Conservation (phyloP, 805 yeast genomes). For the Candida cerambycidarum region DNA sequence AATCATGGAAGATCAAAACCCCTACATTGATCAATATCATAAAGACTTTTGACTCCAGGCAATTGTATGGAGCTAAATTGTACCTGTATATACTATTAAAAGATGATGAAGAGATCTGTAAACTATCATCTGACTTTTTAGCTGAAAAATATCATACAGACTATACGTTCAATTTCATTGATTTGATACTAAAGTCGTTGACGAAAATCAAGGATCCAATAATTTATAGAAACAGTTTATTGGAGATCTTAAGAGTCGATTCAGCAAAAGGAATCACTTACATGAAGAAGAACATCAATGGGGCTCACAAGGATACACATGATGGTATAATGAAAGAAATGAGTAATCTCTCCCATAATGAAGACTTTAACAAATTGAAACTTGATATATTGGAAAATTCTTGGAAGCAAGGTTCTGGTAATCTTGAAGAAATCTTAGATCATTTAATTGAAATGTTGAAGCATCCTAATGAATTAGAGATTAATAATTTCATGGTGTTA, state of each 20-base stretch:
- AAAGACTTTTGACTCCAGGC: slow-evolving; percentile 3
- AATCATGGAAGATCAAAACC: slow-evolving; percentile 16
- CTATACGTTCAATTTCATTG: slow-evolving; percentile 4
- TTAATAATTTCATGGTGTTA: slow-evolving; percentile 26
- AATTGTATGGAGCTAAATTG: slow-evolving; percentile 10
- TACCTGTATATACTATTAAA: slow-evolving; percentile 13
- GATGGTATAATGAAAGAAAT: slow-evolving; percentile 31
- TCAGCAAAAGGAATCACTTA: slow-evolving; percentile 30
- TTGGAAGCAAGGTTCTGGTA: slow-evolving; percentile 19
- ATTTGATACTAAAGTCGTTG: slow-evolving; percentile 10
- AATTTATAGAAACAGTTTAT: slow-evolving; percentile 28
- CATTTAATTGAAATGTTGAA: slow-evolving; percentile 25
- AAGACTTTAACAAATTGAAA: slow-evolving; percentile 28
- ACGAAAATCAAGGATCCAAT: slow-evolving; percentile 20
- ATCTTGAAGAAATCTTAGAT: slow-evolving; percentile 24
- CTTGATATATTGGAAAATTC: slow-evolving; percentile 36
- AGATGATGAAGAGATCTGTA: slow-evolving; percentile 10
- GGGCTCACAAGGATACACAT: slow-evolving; percentile 26
- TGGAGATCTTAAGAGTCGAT: slow-evolving; percentile 31
- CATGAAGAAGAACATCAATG: slow-evolving; percentile 28
- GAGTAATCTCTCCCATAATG: slow-evolving; percentile 19
- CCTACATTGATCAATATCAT: slow-evolving; percentile 7
- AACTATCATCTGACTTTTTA: slow-evolving; percentile 7
- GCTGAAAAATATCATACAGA: neutral
- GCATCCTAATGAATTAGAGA: slow-evolving; percentile 17